phyloP scores from a whole-genome alignment of 208 protist species.

The Trypanosoma mega region DNA sequence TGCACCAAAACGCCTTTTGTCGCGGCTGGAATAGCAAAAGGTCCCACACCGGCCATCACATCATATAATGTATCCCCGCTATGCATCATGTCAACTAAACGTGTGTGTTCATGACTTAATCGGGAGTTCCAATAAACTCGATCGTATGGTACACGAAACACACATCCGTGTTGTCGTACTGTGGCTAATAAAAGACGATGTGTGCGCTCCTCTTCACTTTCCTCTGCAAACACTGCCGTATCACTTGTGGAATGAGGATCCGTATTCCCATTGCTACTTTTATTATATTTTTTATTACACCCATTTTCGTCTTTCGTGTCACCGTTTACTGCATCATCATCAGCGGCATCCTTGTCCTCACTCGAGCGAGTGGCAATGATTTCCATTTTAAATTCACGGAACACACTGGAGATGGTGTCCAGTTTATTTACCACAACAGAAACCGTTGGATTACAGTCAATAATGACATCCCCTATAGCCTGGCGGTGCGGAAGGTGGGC shows the following conservation, averaged over 20 bases:
- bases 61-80: conserved; percentile 87
- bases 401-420: conserved; percentile 93
- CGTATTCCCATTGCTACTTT: background rate
- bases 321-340: conserved; percentile 13
- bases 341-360: conserved; percentile 34
- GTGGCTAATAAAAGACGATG: conserved; percentile 58
- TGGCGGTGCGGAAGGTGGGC: conserved; percentile 88
- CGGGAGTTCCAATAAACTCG: conserved; percentile 99
- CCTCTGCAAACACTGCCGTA: background rate
- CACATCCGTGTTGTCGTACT: conserved; percentile 92
- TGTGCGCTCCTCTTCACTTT: conserved; percentile 20
- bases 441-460: conserved; percentile 94
- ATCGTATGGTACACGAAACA: conserved; percentile 95
- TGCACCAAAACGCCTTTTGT: conserved; percentile 82
- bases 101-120: conserved; percentile 93
- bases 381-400: conserved; percentile 97
- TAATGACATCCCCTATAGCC: conserved; percentile 94
- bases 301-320: background rate
- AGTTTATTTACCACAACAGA: conserved; percentile 97
- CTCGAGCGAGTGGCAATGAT: conserved; percentile 89
- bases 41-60: conserved; percentile 97
- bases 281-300: background rate
- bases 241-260: too few species aligned
- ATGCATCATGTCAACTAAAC: conserved; percentile 80
- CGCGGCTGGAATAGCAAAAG: conserved; percentile 96